phyloP scores from a whole-genome alignment of 164 flowering plant genomes.

The Stephania cephalantha region DNA sequence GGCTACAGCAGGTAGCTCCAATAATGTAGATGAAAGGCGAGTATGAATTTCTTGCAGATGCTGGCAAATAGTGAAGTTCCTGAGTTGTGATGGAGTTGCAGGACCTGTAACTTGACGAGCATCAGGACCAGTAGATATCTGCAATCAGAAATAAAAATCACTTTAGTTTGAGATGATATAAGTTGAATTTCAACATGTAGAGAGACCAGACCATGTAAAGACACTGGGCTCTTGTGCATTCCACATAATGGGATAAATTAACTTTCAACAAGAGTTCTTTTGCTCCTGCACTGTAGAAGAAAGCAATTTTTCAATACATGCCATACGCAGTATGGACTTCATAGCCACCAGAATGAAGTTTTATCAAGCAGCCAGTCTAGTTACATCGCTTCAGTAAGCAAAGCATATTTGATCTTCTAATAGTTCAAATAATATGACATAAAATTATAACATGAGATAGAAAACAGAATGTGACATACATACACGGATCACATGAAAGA shows the following conservation, averaged over 20 bases:
- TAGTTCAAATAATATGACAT: no score
- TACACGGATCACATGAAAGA: no score
- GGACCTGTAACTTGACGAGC: slow-evolving; percentile 86
- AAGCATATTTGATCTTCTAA: no score
- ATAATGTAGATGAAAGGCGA: slow-evolving; percentile 49
- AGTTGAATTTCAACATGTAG: neutral
- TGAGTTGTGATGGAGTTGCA: slow-evolving; percentile 75
- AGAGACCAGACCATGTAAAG: neutral
- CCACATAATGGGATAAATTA: neutral
- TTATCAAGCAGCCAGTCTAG: neutral
- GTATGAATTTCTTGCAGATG: slow-evolving; percentile 89
- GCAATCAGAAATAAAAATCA: slow-evolving; percentile 19
- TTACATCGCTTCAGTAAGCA: neutral
- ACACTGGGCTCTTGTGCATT: neutral
- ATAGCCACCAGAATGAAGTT: neutral
- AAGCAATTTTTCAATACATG: neutral
- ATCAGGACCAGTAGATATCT: slow-evolving; percentile 94
- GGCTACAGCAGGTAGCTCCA: slow-evolving; percentile 62
- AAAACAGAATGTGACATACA: no score
- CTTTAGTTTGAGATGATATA: neutral
- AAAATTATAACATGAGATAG: no score
- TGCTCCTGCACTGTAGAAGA: neutral
- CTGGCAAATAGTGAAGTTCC: slow-evolving; percentile 76
- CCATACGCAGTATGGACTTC: neutral
- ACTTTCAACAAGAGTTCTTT: neutral